Evolutionary conservation across 768 basidiomycete species (phyloP), one percentile per base, ranked within the genome.

Genomic region (Mycena maculata): DNA sequence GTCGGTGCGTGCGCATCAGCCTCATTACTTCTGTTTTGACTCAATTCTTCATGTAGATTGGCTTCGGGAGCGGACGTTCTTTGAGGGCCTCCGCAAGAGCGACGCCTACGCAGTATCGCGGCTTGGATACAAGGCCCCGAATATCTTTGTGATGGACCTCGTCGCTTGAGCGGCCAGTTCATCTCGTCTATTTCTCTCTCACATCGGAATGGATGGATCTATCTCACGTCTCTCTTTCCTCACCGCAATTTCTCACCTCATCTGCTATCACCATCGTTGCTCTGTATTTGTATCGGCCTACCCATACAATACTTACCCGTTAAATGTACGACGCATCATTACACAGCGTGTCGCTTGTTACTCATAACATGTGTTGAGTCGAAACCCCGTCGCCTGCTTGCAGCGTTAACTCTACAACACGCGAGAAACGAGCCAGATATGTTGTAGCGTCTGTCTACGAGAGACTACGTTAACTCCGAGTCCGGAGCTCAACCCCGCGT

Each of bases 61-160:
- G 92, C 84, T 94, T 22, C 85, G 90, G 47, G 93, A 94, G 60
- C 84, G 85, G 59, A 81, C 85, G 23, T 92, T 83, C 76, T 93
- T 94, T 64, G 92, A 94, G 64, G 83, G 84, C 18, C 71, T 95
- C 61, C 70, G 70, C 13, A 87, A 82, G 74, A 86, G 90, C 68
- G 91, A 93, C 69, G 73, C 71, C 10, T 94, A 94, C 70, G 81
- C 84, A 2, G 70, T 78, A 28, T 75, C 81, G 11, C 85, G 92
- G 8, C 86, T 95, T 30, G 93, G 93, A 2, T 95, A 87, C 78
- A 85, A 83, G 60, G 93, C 93, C 3, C 88, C 92, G 8, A 94
- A 95, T 73, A 86, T 94, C 41, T 92, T 92, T 74, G 82, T 93
- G 41, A 88, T 94, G 90, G 84, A 85, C 60, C 68, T 92, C 42